phyloP scores from a whole-genome alignment of 441 rosid genomes.

The Euphorbia schlechtendalii region DNA sequence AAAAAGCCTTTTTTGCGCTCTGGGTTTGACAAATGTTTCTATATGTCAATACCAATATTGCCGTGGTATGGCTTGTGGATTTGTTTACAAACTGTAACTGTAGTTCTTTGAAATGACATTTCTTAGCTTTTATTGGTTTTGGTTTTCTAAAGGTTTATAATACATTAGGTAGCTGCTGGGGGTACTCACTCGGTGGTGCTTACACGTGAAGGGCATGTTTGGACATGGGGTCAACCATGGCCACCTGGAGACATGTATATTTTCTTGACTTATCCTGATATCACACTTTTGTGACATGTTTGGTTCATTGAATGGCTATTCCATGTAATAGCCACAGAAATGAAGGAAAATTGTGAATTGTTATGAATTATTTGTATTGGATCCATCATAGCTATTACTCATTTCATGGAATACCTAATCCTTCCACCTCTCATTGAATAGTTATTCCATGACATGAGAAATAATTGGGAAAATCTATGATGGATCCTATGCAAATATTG shows the following conservation, averaged over 20 bases:
- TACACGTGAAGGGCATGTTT: slow-evolving; percentile 81
- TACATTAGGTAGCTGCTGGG: slow-evolving; percentile 88
- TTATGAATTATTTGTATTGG: too few relatives aligned
- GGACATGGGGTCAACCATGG: slow-evolving; percentile 99
- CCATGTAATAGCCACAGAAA: too few relatives aligned
- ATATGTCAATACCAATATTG: neutral
- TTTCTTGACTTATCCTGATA: slow-evolving; percentile 6
- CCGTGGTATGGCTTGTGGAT: neutral
- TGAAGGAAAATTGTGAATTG: too few relatives aligned
- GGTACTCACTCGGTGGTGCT: slow-evolving; percentile 99
- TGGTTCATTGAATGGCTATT: too few relatives aligned
- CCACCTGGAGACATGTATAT: slow-evolving; percentile 99
- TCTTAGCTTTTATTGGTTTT: slow-evolving; percentile 10
- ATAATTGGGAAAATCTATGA: too few relatives aligned
- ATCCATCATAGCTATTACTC: too few relatives aligned
- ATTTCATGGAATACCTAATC: too few relatives aligned
- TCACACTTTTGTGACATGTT: slow-evolving; percentile 1
- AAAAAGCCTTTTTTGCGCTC: neutral
- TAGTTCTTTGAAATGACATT: neutral
- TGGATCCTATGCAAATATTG: too few relatives aligned
- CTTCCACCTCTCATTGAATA: too few relatives aligned
- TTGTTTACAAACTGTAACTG: neutral
- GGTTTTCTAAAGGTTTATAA: slow-evolving; percentile 14
- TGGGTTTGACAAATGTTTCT: neutral
- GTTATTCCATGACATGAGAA: too few relatives aligned